Evolutionary conservation across 805 yeast genomes (phyloP).

Genomic region (Saturnispora quitensis): DNA sequence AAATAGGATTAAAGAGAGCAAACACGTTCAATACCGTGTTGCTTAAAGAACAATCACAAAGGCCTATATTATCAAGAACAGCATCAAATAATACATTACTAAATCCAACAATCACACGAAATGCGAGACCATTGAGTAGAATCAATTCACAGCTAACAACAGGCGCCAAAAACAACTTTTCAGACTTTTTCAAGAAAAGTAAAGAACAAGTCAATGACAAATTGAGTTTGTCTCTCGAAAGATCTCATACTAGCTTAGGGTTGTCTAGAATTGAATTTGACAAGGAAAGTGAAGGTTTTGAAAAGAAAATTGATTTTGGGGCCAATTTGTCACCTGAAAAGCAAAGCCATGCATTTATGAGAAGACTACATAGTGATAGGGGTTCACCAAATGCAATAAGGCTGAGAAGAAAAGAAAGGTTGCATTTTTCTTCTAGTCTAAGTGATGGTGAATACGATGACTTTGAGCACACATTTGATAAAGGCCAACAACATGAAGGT

Average conservation of each 20-base stretch:
- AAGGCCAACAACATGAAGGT: background rate
- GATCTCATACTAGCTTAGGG: background rate
- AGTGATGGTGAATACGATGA: constrained; percentile 5
- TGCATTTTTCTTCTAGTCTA: background rate
- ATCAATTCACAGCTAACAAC: constrained; percentile 9
- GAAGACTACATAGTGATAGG: background rate
- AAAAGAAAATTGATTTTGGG: constrained; percentile 4
- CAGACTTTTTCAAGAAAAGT: constrained; percentile 11
- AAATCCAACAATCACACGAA: background rate
- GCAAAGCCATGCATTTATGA: background rate
- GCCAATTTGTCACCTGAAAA: background rate
- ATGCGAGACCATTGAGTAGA: background rate
- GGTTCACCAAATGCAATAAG: background rate
- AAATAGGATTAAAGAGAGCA: background rate
- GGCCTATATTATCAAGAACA: background rate
- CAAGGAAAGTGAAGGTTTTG: background rate
- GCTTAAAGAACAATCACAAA: background rate
- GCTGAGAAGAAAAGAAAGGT: background rate
- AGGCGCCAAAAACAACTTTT: constrained; percentile 7
- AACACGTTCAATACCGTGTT: background rate
- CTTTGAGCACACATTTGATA: constrained; percentile 4
- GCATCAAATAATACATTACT: background rate
- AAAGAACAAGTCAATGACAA: constrained; percentile 8
- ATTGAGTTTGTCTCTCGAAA: constrained; percentile 1
- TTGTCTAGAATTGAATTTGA: background rate